Base-by-base conservation (phyloP, 805 yeast species). In the Allodekkera sacchari region DNA sequence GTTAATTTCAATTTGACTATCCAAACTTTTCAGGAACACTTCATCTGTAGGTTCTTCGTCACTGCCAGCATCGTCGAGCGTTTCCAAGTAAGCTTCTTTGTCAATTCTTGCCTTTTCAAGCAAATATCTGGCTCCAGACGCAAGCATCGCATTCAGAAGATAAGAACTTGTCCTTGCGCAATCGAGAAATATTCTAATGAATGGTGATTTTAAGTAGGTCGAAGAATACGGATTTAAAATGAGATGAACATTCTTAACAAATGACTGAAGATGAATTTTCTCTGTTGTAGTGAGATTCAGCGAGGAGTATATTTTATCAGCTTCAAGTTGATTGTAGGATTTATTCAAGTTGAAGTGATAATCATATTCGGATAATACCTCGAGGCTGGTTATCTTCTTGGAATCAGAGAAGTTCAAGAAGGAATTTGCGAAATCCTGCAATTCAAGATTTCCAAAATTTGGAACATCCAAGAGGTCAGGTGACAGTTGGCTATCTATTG, bases 101-200 rank as follows among this genome's bases (percentile, higher is more conserved):
- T 49, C 50, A 5, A 46, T 40, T 3, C 41, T 35, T 7, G 52
- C 47, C 32, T 47, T 48, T 26, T 50, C 54, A 14, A 45, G 43
- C 13, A 52, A 34, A 11, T 68, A 63, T 25, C 75, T 63, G 0
- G 87, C 85, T 5, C 88, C 87, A 22, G 76, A 77, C 0, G 88
- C 83, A 22, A 81, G 48, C 20, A 79, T 68, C 0, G 84, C 83
- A 25, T 81, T 77, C 27, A 79, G 53, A 9, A 80, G 48, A 47
- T 75, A 79, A 0, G 75, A 59, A 41, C 77, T 81, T 16, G 66
- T 61, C 23, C 36, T 30, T 1, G 55, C 50, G 16, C 47, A 50
- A 15, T 37, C 36, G 16, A 53, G 32, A 25, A 53, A 44, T 5
- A 47, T 38, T 6, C 30, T 34, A 10, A 52, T 50, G 27, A 48